Evolutionary conservation across 140 eudicot genomes (phyloP).

Genomic region (Bidens hawaiensis): DNA sequence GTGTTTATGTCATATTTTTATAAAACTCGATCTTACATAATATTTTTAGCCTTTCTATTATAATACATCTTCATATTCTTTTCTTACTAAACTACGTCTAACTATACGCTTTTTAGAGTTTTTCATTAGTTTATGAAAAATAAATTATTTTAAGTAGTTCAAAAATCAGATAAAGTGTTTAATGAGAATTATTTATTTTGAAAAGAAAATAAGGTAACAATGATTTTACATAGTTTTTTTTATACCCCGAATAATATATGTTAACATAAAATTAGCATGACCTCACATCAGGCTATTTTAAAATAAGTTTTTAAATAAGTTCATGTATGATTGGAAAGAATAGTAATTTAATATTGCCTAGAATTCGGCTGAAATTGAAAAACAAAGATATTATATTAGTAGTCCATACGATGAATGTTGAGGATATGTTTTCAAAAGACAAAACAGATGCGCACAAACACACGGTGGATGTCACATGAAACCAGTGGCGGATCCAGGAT

Average conservation of each 20-base stretch:
- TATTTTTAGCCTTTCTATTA: too few species aligned
- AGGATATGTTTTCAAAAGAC: background rate
- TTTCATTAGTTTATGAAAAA: background rate
- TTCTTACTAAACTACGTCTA: background rate
- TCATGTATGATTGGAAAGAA: constrained; percentile 1
- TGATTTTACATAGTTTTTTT: too few species aligned
- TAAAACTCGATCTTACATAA: too few species aligned
- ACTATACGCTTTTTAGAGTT: background rate
- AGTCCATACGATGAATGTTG: constrained; percentile 5
- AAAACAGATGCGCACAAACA: background rate
- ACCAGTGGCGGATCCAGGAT: too few species aligned
- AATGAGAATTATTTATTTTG: too few species aligned
- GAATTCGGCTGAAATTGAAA: background rate
- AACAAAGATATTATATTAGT: constrained; percentile 1
- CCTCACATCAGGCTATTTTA: background rate
- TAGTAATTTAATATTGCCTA: background rate
- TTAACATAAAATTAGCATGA: too few species aligned
- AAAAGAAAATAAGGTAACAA: too few species aligned
- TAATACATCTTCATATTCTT: too few species aligned
- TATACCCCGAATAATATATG: too few species aligned
- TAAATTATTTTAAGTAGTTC: too few species aligned
- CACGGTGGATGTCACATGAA: constrained; percentile 3
- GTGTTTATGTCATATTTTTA: background rate
- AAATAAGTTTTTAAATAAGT: background rate
- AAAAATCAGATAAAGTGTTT: too few species aligned